Evolutionary conservation across 2,329 filamentous ascomycete species (phyloP).

Genomic region (Leptographium wingfieldii): DNA sequence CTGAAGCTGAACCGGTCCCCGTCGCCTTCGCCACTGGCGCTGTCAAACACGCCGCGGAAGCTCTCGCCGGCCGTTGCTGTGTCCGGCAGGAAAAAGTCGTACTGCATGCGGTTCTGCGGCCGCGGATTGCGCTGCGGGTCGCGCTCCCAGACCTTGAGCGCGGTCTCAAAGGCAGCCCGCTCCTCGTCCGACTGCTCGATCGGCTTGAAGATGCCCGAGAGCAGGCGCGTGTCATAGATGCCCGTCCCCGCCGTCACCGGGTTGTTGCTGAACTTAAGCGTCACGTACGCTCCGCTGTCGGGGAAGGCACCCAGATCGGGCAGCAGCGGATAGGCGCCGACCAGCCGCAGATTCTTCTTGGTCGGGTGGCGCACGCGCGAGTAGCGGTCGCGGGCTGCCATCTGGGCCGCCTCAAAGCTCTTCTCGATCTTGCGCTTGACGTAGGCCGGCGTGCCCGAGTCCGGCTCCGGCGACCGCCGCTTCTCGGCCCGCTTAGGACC

Average conservation of each 20-base stretch:
- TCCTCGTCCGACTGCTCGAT: conserved; percentile 43
- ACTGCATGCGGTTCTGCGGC: conserved; percentile 48
- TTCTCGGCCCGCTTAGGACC: conserved; percentile 28
- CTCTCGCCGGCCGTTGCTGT: conserved; percentile 32
- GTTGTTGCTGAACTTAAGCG: conserved; percentile 55
- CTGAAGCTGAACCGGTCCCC: conserved; percentile 46
- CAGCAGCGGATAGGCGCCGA: conserved; percentile 48
- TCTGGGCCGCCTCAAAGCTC: conserved; percentile 42
- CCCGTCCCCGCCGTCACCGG: conserved; percentile 40
- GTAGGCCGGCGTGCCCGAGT: conserved; percentile 49
- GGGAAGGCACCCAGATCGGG: conserved; percentile 58
- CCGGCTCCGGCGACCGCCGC: conserved; percentile 21
- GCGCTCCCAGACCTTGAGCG: conserved; percentile 39
- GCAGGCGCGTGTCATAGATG: conserved; percentile 47
- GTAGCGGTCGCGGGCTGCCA: conserved; percentile 43
- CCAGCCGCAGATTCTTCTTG: conserved; percentile 44
- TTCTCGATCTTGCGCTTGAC: conserved; percentile 57
- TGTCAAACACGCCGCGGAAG: conserved; percentile 50
- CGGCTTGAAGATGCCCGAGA: conserved; percentile 48
- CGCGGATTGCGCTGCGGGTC: conserved; percentile 44
- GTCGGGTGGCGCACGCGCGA: conserved; percentile 43
- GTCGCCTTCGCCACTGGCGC: conserved; percentile 30
- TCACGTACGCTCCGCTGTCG: conserved; percentile 56
- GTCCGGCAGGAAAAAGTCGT: conserved; percentile 52
- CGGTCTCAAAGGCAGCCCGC: conserved; percentile 36